Conservation (phyloP, 2,329 filamentous ascomycete genomes). For the Epichloe typhina region DNA sequence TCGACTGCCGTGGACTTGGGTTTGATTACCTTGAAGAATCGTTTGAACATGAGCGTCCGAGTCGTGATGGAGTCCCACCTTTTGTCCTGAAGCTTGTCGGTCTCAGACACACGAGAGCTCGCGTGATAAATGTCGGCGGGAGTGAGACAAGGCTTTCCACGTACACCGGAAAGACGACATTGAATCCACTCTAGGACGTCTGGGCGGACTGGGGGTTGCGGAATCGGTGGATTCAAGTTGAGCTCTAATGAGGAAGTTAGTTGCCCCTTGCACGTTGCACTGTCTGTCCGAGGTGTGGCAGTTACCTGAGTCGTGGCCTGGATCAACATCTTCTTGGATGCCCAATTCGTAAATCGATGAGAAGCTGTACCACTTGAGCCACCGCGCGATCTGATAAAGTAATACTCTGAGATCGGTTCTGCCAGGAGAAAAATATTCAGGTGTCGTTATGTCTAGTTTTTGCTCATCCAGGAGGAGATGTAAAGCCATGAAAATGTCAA, state of each 20-base stretch:
- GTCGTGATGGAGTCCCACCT: constrained; percentile 42
- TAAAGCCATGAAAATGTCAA: constrained; percentile 60
- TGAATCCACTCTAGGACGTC: constrained; percentile 43
- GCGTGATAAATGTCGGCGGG: constrained; percentile 32
- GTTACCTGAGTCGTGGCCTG: constrained; percentile 27
- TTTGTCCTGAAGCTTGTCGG: constrained; percentile 22
- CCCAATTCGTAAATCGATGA: constrained; percentile 36
- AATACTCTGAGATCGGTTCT: constrained; percentile 51
- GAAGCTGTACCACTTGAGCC: constrained; percentile 59
- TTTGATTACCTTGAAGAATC: constrained; percentile 48
- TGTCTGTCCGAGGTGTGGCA: neutral
- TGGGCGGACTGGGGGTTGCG: constrained; percentile 21
- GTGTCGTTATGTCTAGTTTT: constrained; percentile 55
- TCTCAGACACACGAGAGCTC: constrained; percentile 21
- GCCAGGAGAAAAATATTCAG: constrained; percentile 30
- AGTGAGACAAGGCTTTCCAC: constrained; percentile 25
- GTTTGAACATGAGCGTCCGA: constrained; percentile 56
- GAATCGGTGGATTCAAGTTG: constrained; percentile 18
- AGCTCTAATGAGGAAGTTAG: constrained; percentile 15
- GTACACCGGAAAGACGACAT: constrained; percentile 27
- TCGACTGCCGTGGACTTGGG: constrained; percentile 39
- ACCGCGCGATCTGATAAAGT: constrained; percentile 66
- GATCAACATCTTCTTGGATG: constrained; percentile 34
- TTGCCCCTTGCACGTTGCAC: neutral
- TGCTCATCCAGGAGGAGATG: constrained; percentile 84